phyloP scores from a whole-genome alignment of 2,329 filamentous ascomycete species.

The Diaporthe velutina region DNA sequence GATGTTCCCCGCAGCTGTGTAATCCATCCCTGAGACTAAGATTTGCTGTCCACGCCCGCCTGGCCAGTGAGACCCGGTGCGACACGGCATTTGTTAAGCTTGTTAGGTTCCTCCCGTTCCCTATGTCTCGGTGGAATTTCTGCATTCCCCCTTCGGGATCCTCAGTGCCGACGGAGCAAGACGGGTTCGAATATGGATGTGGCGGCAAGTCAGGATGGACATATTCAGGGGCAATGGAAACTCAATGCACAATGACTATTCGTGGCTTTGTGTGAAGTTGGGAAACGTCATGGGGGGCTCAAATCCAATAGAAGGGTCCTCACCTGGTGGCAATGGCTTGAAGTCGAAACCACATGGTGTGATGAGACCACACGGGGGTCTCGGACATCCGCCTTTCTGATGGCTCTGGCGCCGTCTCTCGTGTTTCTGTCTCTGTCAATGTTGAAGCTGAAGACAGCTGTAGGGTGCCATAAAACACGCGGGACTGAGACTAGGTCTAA shows the following conservation, averaged over 20 bases:
- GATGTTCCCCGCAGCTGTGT: constrained; percentile 24
- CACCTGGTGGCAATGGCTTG: neutral
- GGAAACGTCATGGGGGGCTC: neutral
- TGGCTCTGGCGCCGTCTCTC: constrained; percentile 6
- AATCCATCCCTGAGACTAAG: constrained; percentile 4
- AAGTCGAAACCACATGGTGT: constrained; percentile 13
- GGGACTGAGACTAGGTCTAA: neutral
- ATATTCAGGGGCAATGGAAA: neutral
- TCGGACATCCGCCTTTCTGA: constrained; percentile 9
- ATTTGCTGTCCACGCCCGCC: neutral
- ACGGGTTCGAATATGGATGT: neutral
- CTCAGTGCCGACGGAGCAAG: neutral
- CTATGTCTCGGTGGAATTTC: constrained; percentile 23
- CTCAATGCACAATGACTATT: neutral
- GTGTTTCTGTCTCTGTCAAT: constrained; percentile 13
- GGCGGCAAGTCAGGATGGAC: neutral
- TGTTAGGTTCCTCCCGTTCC: constrained; percentile 9
- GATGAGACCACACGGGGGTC: constrained; percentile 25
- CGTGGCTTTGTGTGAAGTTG: constrained; percentile 13
- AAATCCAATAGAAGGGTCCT: neutral
- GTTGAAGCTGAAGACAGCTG: neutral
- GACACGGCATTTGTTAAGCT: constrained; percentile 31
- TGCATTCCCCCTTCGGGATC: neutral
- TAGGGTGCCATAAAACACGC: constrained; percentile 8
- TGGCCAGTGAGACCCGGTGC: constrained; percentile 5